Percentiles rank a stretch among this genome's conserved stretches.
Conservation (phyloP, 345 rosid genomes). For the Geranium brycei region DNA sequence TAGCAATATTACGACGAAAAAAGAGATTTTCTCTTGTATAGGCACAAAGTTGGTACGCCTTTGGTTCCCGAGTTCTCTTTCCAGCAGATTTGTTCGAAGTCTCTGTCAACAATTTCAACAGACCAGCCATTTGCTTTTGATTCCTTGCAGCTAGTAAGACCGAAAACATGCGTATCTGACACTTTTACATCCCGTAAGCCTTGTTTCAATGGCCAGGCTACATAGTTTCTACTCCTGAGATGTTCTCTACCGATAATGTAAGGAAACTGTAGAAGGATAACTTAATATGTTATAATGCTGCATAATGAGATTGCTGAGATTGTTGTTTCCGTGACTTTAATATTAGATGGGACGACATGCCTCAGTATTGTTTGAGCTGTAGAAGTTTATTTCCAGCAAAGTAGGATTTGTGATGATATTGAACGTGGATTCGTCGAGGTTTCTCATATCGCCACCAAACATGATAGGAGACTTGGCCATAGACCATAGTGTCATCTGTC, state of each 20-base stretch:
- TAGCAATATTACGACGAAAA: slow-evolving; percentile 27
- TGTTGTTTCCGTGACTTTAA: background rate
- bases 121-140: slow-evolving; percentile 47
- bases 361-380: slow-evolving; percentile 61
- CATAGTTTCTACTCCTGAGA: slow-evolving; percentile 1
- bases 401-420: slow-evolving; percentile 55
- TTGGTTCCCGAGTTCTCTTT: slow-evolving; percentile 19
- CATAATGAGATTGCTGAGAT: background rate
- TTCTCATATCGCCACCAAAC: slow-evolving; percentile 79
- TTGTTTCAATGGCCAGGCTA: background rate
- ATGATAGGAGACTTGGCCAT: slow-evolving; percentile 80
- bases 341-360: slow-evolving; percentile 7
- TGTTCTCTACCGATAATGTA: slow-evolving; percentile 12
- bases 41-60: slow-evolving; percentile 38
- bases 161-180: slow-evolving; percentile 19
- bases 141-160: slow-evolving; percentile 51
- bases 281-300: background rate
- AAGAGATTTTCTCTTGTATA: slow-evolving; percentile 40
- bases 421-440: slow-evolving; percentile 45
- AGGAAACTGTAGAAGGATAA: slow-evolving; percentile 37
- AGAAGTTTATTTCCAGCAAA: slow-evolving; percentile 46
- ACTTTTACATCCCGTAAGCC: slow-evolving; percentile 4
- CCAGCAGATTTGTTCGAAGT: slow-evolving; percentile 53
- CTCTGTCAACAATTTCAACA: slow-evolving; percentile 26
- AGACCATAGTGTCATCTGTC: slow-evolving; percentile 80